phyloP scores from a whole-genome alignment of 345 rosid species.

The Pistacia integerrima region DNA sequence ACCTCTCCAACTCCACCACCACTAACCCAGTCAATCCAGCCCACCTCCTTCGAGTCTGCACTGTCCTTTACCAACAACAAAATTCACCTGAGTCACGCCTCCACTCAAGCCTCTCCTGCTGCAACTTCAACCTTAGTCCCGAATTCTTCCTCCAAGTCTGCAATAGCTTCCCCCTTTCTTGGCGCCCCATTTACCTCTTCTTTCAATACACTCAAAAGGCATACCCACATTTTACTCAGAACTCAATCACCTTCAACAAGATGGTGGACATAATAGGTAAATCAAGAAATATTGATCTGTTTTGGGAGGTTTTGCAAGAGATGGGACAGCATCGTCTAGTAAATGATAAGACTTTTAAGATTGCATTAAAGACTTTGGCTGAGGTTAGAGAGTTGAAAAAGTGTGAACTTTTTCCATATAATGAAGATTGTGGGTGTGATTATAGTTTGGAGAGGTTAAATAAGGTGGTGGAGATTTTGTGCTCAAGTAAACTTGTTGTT shows the following conservation, averaged over 20 bases:
- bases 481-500: slow-evolving; percentile 50
- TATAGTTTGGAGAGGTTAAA: slow-evolving; percentile 56
- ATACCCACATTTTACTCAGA: slow-evolving; percentile 45
- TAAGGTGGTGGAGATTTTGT: slow-evolving; percentile 53
- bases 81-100: slow-evolving; percentile 65
- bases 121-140: slow-evolving; percentile 40
- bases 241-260: slow-evolving; percentile 63
- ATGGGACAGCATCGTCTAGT: slow-evolving; percentile 53
- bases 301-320: slow-evolving; percentile 61
- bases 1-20: slow-evolving; percentile 14
- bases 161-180: slow-evolving; percentile 75
- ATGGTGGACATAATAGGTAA: slow-evolving; percentile 60
- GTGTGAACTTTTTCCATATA: slow-evolving; percentile 61
- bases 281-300: slow-evolving; percentile 69
- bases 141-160: slow-evolving; percentile 91
- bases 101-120: slow-evolving; percentile 56
- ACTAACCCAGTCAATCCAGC: slow-evolving; percentile 48
- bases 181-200: slow-evolving; percentile 86
- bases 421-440: slow-evolving; percentile 62
- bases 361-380: slow-evolving; percentile 62
- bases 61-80: slow-evolving; percentile 80
- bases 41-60: slow-evolving; percentile 71
- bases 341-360: slow-evolving; percentile 67
- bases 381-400: slow-evolving; percentile 71
- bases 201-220: slow-evolving; percentile 52